Percentiles rank a stretch among this genome's conserved stretches.
These are phyloP conservation scores for Globisporangium emineosum DNA, from an alignment of 352 stramenopile genomes.

Conservation along the genomic window DNA sequence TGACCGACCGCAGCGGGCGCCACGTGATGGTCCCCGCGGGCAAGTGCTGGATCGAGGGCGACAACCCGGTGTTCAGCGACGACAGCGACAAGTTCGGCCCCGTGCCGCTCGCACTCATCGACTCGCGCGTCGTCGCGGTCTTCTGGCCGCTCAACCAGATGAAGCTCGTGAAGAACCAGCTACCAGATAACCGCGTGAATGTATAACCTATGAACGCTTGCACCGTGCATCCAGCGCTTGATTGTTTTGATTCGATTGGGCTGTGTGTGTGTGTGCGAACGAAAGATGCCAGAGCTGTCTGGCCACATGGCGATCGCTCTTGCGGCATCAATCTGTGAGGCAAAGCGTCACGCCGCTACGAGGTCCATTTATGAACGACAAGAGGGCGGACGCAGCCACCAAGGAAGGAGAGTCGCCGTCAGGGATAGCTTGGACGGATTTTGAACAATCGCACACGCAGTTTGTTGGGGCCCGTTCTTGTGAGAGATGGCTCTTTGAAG, in stretches of 20 bases:
- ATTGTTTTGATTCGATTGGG: not conserved
- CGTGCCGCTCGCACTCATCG: constrained; percentile 79
- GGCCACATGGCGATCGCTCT: too few species aligned
- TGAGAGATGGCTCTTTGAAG: too few species aligned
- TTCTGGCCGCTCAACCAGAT: constrained; percentile 69
- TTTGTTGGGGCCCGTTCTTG: too few species aligned
- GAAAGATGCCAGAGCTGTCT: too few species aligned
- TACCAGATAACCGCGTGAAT: constrained; percentile 57
- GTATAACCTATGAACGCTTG: constrained; percentile 23
- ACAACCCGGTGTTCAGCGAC: constrained; percentile 73
- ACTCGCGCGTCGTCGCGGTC: constrained; percentile 73
- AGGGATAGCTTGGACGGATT: too few species aligned
- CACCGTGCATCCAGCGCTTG: not conserved
- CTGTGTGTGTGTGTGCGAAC: too few species aligned
- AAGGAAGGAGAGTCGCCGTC: too few species aligned
- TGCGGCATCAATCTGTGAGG: too few species aligned
- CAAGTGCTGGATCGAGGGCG: constrained; percentile 86
- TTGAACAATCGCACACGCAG: too few species aligned
- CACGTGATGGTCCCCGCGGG: constrained; percentile 51
- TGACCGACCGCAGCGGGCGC: constrained; percentile 44
- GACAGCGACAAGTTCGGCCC: constrained; percentile 75
- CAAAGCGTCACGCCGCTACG: too few species aligned
- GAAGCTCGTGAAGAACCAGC: constrained; percentile 53
- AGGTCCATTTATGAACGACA: too few species aligned
- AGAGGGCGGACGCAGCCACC: too few species aligned